Base-by-base conservation (phyloP, 1,139 yeast species). In the Protomyces gravidus region DNA sequence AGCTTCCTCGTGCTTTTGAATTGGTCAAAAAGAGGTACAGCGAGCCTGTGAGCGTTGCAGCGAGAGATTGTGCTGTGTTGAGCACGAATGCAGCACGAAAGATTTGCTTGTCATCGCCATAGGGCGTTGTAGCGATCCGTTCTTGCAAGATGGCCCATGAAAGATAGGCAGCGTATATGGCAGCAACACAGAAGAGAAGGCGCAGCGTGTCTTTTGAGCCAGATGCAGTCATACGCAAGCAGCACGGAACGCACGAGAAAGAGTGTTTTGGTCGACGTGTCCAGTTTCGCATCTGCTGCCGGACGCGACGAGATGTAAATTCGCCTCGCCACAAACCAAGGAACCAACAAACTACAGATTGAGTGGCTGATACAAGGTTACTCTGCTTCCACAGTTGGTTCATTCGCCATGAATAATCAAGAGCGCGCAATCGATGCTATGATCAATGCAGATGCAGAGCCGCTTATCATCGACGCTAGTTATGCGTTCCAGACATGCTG, bases 91-190 rank as follows among this genome's bases (percentile, higher is more conserved):
- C 92, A 1, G 89, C 84, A 63, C 83, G 80, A 73, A 88, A 89
- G 59, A 76, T 78, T 46, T 76, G 78, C 19, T 77, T 73, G 46
- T 79, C 80, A 5, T 78, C 75, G 0, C 88, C 89, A 72, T 89
- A 89, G 3, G 88, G 82, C 52, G 84, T 85, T 2, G 94, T 83
- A 28, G 89, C 81, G 65, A 92, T 82, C 56, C 94, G 83, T 70
- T 92, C 98, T 69, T 92, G 97, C 15, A 90, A 78, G 39, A 88
- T 78, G 0, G 96, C 90, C 98, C 98, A 92, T 1, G 56, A 53
- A 13, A 53, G 51, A 32, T 53, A 53, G 11, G 58, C 58, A 11
- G 51, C 28, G 19, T 53, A 53, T 15, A 53, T 53, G 13, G 58
- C 50, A 17, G 47, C 50, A 3, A 53, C 51, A 28, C 58, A 53